Percentiles rank a stretch among this genome's conserved stretches.
Evolutionary conservation across 345 rosid genomes (phyloP).

Genomic region (Hypericum androsaemum): DNA sequence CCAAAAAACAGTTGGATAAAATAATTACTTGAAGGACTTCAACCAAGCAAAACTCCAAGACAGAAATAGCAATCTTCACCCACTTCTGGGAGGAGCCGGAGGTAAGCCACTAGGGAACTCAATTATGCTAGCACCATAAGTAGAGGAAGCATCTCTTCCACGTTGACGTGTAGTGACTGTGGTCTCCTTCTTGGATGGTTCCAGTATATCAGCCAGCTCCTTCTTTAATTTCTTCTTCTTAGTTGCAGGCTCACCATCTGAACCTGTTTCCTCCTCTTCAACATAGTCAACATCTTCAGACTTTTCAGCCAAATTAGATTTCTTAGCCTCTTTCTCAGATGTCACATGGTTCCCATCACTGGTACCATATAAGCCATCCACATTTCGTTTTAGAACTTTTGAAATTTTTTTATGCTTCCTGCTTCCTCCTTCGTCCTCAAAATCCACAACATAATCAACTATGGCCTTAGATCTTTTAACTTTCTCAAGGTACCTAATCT

Average conservation of each 20-base stretch:
- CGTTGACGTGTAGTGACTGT: conserved; percentile 20
- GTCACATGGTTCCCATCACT: conserved; percentile 11
- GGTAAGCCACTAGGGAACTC: conserved; percentile 26
- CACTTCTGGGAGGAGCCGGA: conserved; percentile 24
- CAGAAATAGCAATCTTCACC: not conserved
- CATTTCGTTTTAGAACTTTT: conserved; percentile 29
- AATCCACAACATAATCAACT: conserved; percentile 19
- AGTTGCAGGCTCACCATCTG: conserved; percentile 17
- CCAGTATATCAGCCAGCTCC: conserved; percentile 19
- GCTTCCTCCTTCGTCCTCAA: conserved; percentile 20
- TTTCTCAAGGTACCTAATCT: conserved; percentile 21
- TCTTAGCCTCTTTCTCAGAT: conserved; percentile 11
- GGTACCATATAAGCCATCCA: conserved; percentile 27
- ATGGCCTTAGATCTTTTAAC: conserved; percentile 15
- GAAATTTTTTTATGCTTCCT: conserved; percentile 19
- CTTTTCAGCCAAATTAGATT: conserved; percentile 14
- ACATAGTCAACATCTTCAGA: conserved; percentile 23
- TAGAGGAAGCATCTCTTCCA: conserved; percentile 37
- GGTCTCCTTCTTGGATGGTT: conserved; percentile 16
- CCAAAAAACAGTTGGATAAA: conserved; percentile 1
- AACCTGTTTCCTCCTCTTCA: conserved; percentile 27
- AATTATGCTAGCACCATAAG: conserved; percentile 13
- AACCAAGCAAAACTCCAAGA: not conserved
- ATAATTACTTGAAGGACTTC: conserved; percentile 1
- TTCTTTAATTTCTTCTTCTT: conserved; percentile 17